Evolutionary conservation across 768 basidiomycete genomes (phyloP).

Genomic region (Suillus sp.): DNA sequence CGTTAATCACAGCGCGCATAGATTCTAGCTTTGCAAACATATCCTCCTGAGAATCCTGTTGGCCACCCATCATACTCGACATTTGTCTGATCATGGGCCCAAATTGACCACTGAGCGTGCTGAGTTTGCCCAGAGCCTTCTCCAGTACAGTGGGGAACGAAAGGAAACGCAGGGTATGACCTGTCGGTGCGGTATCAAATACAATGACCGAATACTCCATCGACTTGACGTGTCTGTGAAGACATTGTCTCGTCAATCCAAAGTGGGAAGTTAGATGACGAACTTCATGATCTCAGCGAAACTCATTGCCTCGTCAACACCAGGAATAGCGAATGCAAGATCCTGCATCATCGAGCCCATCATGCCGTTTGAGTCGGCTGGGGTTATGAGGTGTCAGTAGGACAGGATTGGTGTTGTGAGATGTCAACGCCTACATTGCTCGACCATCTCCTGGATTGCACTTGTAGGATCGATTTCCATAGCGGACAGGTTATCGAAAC

Average conservation of each 20-base stretch:
- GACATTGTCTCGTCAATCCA: slow-evolving; percentile 1
- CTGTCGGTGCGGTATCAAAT: slow-evolving; percentile 98
- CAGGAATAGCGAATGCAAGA: slow-evolving; percentile 97
- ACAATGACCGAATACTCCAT: slow-evolving; percentile 99
- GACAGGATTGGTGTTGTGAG: neutral
- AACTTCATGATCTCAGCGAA: slow-evolving; percentile 99
- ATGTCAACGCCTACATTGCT: slow-evolving; percentile 69
- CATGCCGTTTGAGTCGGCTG: slow-evolving; percentile 87
- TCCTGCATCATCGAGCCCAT: slow-evolving; percentile 99
- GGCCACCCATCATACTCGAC: slow-evolving; percentile 96
- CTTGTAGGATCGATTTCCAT: slow-evolving; percentile 99
- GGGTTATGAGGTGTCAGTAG: slow-evolving; percentile 8
- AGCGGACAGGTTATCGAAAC: slow-evolving; percentile 93
- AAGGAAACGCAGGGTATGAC: slow-evolving; percentile 96
- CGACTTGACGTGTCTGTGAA: slow-evolving; percentile 91
- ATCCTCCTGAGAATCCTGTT: slow-evolving; percentile 88
- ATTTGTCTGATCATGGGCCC: slow-evolving; percentile 98
- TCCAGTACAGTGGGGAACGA: slow-evolving; percentile 99
- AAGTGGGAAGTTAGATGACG: slow-evolving; percentile 25
- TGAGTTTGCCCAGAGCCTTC: slow-evolving; percentile 95
- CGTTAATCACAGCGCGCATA: slow-evolving; percentile 96
- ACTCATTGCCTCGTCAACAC: slow-evolving; percentile 99
- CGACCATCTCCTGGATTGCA: slow-evolving; percentile 98
- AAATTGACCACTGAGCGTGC: slow-evolving; percentile 89
- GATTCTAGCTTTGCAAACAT: slow-evolving; percentile 98